These are phyloP conservation scores for Thalassia testudinum DNA, from an alignment of 116 monocot genomes.

Conservation along the genomic window DNA sequence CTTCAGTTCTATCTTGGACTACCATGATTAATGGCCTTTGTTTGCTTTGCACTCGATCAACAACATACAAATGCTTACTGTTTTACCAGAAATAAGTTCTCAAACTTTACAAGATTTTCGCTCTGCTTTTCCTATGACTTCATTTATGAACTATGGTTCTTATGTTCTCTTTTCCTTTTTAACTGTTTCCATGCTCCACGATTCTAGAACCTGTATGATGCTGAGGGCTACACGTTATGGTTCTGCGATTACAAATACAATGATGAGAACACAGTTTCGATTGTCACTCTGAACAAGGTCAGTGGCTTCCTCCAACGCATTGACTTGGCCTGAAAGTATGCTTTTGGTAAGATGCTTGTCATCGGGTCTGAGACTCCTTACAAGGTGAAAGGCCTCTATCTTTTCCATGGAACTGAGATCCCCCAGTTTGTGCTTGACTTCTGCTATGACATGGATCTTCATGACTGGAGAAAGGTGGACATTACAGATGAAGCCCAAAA, in stretches of 20 bases:
- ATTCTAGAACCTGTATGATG: slow-evolving; percentile 55
- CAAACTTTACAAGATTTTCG: too few species aligned
- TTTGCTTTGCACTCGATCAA: too few species aligned
- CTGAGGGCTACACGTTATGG: slow-evolving; percentile 47
- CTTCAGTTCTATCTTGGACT: too few species aligned
- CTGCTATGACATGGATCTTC: slow-evolving; percentile 6
- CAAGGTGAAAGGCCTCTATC: too few species aligned
- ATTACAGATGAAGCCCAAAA: slow-evolving; percentile 37
- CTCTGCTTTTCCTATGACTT: too few species aligned
- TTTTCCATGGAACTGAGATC: slow-evolving; percentile 9
- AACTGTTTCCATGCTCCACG: too few species aligned
- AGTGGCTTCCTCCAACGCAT: slow-evolving; percentile 51
- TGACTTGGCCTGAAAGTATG: slow-evolving; percentile 45
- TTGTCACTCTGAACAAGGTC: slow-evolving; percentile 52
- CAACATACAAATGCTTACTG: too few species aligned
- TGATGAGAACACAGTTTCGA: slow-evolving; percentile 46
- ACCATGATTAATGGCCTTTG: too few species aligned
- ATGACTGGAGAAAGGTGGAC: slow-evolving; percentile 34
- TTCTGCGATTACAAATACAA: slow-evolving; percentile 61
- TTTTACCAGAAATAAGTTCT: too few species aligned
- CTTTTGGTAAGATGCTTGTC: slow-evolving; percentile 23
- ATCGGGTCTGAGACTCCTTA: slow-evolving; percentile 7
- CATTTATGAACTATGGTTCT: too few species aligned
- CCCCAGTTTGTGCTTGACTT: slow-evolving; percentile 9
- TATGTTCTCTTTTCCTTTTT: too few species aligned